These are phyloP conservation scores for Cyanidioschyzon merolae DNA, from an alignment of 23 red algal genomes.

Conservation along the genomic window DNA sequence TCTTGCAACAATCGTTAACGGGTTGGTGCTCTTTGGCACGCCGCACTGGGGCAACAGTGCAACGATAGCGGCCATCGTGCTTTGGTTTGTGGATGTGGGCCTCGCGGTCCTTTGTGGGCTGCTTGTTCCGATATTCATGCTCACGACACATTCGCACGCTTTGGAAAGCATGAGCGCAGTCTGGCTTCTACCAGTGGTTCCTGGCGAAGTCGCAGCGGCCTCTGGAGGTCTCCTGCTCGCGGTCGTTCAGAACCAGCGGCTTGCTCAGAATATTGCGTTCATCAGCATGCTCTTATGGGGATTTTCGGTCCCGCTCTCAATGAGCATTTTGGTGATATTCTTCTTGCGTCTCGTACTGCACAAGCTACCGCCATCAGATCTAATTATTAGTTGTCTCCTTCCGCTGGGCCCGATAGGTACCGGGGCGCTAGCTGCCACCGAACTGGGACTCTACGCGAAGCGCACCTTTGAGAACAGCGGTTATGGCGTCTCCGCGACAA, in stretches of 20 bases:
- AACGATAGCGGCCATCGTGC: conserved; percentile 11
- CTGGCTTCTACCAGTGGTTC: conserved; percentile 25
- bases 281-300: conserved; percentile 9
- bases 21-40: conserved; percentile 9
- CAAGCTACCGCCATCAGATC: conserved; percentile 21
- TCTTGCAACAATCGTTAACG: conserved; percentile 21
- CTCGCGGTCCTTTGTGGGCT: conserved; percentile 6
- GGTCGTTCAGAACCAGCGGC: neutral
- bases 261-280: conserved; percentile 13
- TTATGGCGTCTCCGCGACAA: neutral
- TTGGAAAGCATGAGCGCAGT: conserved; percentile 19
- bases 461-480: conserved; percentile 9
- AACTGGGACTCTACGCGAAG: neutral
- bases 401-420: conserved; percentile 26
- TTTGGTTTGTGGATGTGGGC: conserved; percentile 22
- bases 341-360: conserved; percentile 24
- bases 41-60: conserved; percentile 7
- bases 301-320: conserved; percentile 7
- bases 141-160: conserved; percentile 12
- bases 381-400: conserved; percentile 30
- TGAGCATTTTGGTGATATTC: conserved; percentile 32
- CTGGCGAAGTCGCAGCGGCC: conserved; percentile 18
- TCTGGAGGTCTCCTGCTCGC: conserved; percentile 16
- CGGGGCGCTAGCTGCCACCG: conserved; percentile 6
- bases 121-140: conserved; percentile 20